These are phyloP conservation scores for Ogataea siamensis DNA, from an alignment of 805 yeast genomes.

Conservation along the genomic window DNA sequence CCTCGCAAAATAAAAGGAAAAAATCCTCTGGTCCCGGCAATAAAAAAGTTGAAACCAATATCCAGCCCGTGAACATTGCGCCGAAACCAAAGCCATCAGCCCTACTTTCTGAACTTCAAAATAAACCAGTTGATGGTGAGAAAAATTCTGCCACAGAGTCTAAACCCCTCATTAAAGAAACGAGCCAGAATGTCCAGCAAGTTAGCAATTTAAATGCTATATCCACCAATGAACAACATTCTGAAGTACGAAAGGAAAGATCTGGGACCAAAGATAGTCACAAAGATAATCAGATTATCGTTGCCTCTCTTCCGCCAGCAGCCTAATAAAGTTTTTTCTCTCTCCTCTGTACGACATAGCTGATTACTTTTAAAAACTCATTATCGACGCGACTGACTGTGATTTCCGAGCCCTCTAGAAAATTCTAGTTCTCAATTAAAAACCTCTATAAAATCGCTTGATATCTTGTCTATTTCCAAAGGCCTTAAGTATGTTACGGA, in stretches of 20 bases:
- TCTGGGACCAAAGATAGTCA: background rate
- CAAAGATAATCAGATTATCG: constrained; percentile 1
- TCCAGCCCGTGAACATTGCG: constrained; percentile 14
- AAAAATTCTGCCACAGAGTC: no score
- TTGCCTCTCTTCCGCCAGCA: constrained; percentile 6
- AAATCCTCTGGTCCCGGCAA: background rate
- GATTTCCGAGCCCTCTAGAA: constrained; percentile 12
- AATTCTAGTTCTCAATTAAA: constrained; percentile 12
- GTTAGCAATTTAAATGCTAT: no score
- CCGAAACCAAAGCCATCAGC: constrained; percentile 7
- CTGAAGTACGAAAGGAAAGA: no score
- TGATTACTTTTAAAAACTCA: no score
- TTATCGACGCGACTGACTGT: constrained; percentile 10
- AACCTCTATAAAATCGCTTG: background rate
- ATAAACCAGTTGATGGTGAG: no score
- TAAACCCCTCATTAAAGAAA: no score
- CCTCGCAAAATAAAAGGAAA: constrained; percentile 5
- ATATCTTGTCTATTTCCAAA: background rate
- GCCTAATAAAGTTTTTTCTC: no score
- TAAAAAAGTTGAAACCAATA: constrained; percentile 7
- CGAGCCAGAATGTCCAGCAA: no score
- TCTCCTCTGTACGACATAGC: no score
- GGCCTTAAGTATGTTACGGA: background rate
- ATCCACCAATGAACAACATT: background rate
- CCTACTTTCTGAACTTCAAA: no score